Percentiles rank a stretch among this genome's conserved stretches.
These are phyloP conservation scores for Closterium sp. DNA, from an alignment of 139 green algal genomes.

Conservation along the genomic window DNA sequence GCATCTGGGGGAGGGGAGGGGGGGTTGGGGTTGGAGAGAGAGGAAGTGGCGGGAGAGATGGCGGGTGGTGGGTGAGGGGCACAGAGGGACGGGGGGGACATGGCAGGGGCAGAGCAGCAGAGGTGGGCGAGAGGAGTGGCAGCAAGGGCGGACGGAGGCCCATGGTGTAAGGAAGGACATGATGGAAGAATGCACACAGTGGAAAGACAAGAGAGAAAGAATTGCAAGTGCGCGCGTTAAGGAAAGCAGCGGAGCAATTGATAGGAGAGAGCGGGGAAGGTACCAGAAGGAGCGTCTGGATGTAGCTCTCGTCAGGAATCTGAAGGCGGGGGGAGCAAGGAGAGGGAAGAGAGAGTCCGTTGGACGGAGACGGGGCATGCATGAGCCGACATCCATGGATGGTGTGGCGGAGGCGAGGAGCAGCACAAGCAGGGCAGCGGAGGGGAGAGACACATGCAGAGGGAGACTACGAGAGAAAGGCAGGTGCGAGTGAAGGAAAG, in stretches of 20 bases:
- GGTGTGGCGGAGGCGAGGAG: no score
- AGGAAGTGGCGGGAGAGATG: not conserved
- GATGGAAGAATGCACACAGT: no score
- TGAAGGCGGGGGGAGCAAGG: not conserved
- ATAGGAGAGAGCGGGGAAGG: not conserved
- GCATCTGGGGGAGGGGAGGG: not conserved
- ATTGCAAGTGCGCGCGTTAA: not conserved
- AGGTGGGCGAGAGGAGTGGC: not conserved
- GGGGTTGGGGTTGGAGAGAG: not conserved
- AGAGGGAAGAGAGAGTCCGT: not conserved
- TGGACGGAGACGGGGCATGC: not conserved
- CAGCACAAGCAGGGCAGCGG: not conserved
- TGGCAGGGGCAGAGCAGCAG: not conserved
- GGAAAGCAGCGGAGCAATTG: not conserved
- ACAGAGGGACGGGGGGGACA: not conserved
- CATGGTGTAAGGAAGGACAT: not conserved
- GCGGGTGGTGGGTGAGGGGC: not conserved
- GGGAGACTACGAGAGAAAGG: not conserved
- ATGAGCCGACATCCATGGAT: no score
- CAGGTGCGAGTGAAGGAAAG: not conserved
- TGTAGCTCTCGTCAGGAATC: constrained; percentile 37
- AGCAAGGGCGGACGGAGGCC: not conserved
- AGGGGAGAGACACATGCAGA: not conserved
- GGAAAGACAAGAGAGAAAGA: not conserved
- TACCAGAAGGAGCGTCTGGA: constrained; percentile 22